phyloP scores from a whole-genome alignment of 75 land plant genomes.

The Ceratopteris richardii region DNA sequence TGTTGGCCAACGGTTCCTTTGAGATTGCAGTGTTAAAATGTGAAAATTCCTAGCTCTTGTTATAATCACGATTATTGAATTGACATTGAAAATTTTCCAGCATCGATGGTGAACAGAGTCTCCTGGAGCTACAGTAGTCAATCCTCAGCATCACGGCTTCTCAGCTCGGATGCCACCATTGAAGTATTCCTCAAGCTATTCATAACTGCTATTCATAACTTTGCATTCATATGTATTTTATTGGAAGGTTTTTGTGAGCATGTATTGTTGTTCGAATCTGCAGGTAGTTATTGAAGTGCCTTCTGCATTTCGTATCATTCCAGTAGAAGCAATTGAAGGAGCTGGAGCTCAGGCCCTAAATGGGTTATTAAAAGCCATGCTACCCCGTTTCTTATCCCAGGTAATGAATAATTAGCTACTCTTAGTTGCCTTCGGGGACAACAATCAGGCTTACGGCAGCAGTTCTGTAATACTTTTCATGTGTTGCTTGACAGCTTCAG shows the following conservation, averaged over 20 bases:
- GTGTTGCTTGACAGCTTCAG: conserved; percentile 68
- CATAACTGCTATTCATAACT: neutral
- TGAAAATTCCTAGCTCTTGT: too few species aligned
- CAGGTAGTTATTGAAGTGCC: conserved; percentile 86
- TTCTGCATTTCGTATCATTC: conserved; percentile 64
- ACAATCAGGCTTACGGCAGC: too few species aligned
- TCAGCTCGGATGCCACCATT: conserved; percentile 72
- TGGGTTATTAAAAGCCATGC: conserved; percentile 67
- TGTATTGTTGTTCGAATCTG: too few species aligned
- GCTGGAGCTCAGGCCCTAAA: conserved; percentile 76
- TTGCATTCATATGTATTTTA: conserved; percentile 2
- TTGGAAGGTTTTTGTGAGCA: too few species aligned
- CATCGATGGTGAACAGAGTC: conserved; percentile 80
- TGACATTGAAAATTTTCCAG: conserved; percentile 51
- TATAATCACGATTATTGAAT: too few species aligned
- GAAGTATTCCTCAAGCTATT: conserved; percentile 42
- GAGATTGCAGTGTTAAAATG: too few species aligned
- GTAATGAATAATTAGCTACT: conserved; percentile 14
- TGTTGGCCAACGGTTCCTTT: too few species aligned
- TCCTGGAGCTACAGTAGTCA: conserved; percentile 34
- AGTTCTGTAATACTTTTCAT: too few species aligned
- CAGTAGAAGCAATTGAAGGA: conserved; percentile 61
- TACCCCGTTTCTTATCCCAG: conserved; percentile 80
- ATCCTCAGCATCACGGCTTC: conserved; percentile 39
- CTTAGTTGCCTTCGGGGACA: neutral